Base-by-base conservation (phyloP, 345 rosid genomes). In the Populus alba region DNA sequence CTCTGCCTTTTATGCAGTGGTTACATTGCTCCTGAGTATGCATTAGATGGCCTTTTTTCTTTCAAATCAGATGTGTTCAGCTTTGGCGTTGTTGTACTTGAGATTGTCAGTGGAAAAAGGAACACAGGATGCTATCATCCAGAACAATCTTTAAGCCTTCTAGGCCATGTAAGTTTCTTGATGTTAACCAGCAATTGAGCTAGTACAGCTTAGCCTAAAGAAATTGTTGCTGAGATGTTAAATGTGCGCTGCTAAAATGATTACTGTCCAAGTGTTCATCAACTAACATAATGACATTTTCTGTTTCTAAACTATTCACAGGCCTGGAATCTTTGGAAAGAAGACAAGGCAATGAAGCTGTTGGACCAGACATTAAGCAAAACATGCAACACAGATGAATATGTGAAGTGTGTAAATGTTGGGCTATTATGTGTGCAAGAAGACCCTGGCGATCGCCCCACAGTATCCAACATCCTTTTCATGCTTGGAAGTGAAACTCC, bases 51-150 rank as follows among this genome's bases (percentile, higher is more conserved):
- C 9, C 49, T 68, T 4, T 74, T 79, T 65, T 79, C 82, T 7
- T 67, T 74, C 68, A 79, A 79, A n/a, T 79, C 82, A n/a, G 82
- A 79, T 18, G 82, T 74, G 2, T 79, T 79, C 71, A 79, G 82
- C 65, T 79, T 73, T 41, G 82, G 82, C 3, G 82, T 79, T 6
- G 82, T 79, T 27, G 69, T 79, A 11, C 78, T 79, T 6, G 82
- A 79, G 74, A 79, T 74, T 33, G 37, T 79, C 37, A 67, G 74
- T 33, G 82, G 82, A 15, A 74, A 79, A 73, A 74, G 82, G 70
- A 79, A 79, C 70, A 59, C 59, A 4, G 82, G 82, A 41, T 79
- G 59, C 33, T 79, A 73, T 69, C 73, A 74, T 8, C 35, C 78
- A 4, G 69, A 73, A 29, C 55, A 74, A 20, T 68, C 73, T 22